These are phyloP conservation scores for Carex pumila DNA, from an alignment of 176 grass and related monocot species.

Conservation along the genomic window DNA sequence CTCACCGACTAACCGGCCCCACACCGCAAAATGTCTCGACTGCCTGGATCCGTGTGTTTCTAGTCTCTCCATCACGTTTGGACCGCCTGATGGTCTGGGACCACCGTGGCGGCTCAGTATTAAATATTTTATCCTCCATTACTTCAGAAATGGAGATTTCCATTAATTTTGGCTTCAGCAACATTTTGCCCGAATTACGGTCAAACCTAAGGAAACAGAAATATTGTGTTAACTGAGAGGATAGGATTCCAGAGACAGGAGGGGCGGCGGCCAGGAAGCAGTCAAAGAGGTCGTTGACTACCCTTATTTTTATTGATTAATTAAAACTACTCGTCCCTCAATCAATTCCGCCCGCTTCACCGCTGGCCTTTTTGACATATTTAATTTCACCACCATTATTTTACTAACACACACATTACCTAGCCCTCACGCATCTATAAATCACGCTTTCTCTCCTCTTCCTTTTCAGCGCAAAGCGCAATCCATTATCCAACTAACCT, in stretches of 20 bases:
- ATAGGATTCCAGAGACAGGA: constrained; percentile 7
- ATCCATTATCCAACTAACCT: constrained; percentile 5
- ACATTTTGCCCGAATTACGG: too few relatives aligned
- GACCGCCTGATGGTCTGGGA: neutral
- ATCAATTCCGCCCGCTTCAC: constrained; percentile 34
- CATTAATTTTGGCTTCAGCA: neutral
- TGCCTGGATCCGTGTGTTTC: neutral
- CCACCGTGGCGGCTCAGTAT: neutral
- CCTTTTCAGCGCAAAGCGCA: constrained; percentile 4
- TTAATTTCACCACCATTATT: constrained; percentile 20
- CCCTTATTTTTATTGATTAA: constrained; percentile 12
- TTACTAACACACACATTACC: constrained; percentile 16
- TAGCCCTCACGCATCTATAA: neutral
- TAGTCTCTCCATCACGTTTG: neutral
- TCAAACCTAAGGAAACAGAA: too few relatives aligned
- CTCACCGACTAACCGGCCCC: neutral
- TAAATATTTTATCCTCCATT: neutral
- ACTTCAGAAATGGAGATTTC: neutral
- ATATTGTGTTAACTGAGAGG: too few relatives aligned
- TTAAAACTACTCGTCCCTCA: constrained; percentile 44
- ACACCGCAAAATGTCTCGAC: neutral
- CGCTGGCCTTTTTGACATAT: constrained; percentile 18
- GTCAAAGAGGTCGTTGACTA: constrained; percentile 78
- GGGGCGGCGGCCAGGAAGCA: constrained; percentile 39
- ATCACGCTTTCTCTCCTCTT: constrained; percentile 7